These are phyloP conservation scores for Penicillium capsulatum DNA, from an alignment of 2,329 filamentous ascomycete genomes.

Conservation along the genomic window DNA sequence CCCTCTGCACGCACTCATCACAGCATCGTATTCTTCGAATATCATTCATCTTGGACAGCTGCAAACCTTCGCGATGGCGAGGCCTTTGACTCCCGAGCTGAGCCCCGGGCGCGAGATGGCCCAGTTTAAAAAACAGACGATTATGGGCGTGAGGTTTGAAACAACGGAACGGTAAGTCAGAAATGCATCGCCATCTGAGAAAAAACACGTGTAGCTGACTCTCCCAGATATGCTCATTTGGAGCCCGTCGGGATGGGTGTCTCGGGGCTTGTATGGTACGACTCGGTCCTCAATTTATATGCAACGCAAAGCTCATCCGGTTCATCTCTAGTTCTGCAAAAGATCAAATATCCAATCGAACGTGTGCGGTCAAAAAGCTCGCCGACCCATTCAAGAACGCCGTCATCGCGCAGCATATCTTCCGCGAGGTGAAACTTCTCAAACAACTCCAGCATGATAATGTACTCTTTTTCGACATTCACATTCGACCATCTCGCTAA, in stretches of 20 bases:
- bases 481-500: no score
- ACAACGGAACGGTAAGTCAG: slow-evolving; percentile 82
- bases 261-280: slow-evolving; percentile 94
- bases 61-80: neutral
- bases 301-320: neutral
- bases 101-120: slow-evolving; percentile 60
- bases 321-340: slow-evolving; percentile 71
- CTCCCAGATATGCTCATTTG: slow-evolving; percentile 81
- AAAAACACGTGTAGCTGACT: neutral
- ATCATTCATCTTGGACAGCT: neutral
- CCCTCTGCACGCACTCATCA: no score
- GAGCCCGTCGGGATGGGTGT: slow-evolving; percentile 98
- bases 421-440: slow-evolving; percentile 91
- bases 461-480: slow-evolving; percentile 60
- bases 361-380: slow-evolving; percentile 99
- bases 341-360: slow-evolving; percentile 92
- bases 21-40: neutral
- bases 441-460: slow-evolving; percentile 98
- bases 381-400: slow-evolving; percentile 99
- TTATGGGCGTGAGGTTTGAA: slow-evolving; percentile 98
- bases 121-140: slow-evolving; percentile 96
- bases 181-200: neutral
- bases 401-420: slow-evolving; percentile 92
- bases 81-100: neutral
- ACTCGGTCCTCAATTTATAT: slow-evolving; percentile 1